A percentile compares a stretch with the other conserved stretches of the same genome.
Conservation (phyloP, 2,329 filamentous ascomycete genomes). For the Sporothrix pallida region DNA sequence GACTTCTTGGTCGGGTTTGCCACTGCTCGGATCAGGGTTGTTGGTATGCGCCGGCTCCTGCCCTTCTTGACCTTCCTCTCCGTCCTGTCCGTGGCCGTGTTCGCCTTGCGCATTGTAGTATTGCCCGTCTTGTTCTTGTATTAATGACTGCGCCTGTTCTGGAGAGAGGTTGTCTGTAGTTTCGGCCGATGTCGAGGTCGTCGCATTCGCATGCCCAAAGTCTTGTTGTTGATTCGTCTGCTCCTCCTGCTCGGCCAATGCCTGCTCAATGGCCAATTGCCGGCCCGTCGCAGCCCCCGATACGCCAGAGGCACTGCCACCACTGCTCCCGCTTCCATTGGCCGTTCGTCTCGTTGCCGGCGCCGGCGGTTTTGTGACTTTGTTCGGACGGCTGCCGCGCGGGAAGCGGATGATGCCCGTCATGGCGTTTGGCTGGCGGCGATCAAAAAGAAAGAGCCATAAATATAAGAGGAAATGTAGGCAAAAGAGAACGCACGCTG, state of each 20-base stretch:
- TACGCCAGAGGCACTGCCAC: background rate
- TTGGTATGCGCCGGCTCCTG: background rate
- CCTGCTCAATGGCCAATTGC: slow-evolving; percentile 32
- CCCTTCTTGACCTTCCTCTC: background rate
- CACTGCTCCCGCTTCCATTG: background rate
- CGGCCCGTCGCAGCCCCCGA: slow-evolving; percentile 26
- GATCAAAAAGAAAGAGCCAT: too few species aligned
- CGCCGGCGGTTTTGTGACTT: slow-evolving; percentile 51
- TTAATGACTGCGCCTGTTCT: slow-evolving; percentile 8
- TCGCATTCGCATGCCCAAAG: background rate
- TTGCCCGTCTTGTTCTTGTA: slow-evolving; percentile 23
- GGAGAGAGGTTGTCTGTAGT: slow-evolving; percentile 9
- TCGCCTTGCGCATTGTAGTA: background rate
- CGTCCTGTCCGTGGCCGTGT: background rate
- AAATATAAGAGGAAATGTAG: background rate
- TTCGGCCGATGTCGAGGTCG: slow-evolving; percentile 2
- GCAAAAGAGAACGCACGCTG: background rate
- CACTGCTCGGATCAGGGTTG: background rate
- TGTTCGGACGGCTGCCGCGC: slow-evolving; percentile 50
- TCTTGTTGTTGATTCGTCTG: background rate
- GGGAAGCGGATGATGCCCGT: slow-evolving; percentile 47
- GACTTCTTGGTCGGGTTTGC: background rate
- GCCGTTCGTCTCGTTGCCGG: slow-evolving; percentile 18
- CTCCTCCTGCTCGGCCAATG: slow-evolving; percentile 36
- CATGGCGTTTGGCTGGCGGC: slow-evolving; percentile 39